phyloP scores from a whole-genome alignment of 108 stramenopile species.

The Epithemia pelagica region DNA sequence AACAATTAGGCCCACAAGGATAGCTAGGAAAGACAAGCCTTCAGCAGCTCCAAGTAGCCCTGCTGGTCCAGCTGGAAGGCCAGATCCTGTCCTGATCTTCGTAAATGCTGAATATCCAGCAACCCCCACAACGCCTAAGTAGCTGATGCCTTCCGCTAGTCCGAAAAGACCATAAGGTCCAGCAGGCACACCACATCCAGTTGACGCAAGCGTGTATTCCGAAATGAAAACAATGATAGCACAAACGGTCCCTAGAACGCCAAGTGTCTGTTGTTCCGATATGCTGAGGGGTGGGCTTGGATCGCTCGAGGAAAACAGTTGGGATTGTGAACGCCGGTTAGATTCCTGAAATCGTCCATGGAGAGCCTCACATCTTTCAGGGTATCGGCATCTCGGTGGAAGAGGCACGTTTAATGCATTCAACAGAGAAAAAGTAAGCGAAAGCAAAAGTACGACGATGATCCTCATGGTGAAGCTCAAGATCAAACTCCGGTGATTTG shows the following conservation, averaged over 20 bases:
- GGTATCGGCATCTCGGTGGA: too few species aligned
- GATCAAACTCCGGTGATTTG: too few species aligned
- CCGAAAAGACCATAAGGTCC: slow-evolving; percentile 65
- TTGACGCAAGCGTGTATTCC: slow-evolving; percentile 59
- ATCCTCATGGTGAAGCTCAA: too few species aligned
- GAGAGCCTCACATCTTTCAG: too few species aligned
- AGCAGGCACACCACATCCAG: slow-evolving; percentile 69
- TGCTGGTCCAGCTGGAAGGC: slow-evolving; percentile 55
- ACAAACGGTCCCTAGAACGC: slow-evolving; percentile 36
- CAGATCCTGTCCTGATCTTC: slow-evolving; percentile 57
- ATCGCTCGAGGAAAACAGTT: background rate
- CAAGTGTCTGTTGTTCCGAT: slow-evolving; percentile 31
- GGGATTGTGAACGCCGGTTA: too few species aligned
- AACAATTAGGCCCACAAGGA: slow-evolving; percentile 52
- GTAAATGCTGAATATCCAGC: slow-evolving; percentile 40
- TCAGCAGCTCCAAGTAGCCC: slow-evolving; percentile 69
- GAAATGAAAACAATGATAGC: slow-evolving; percentile 48
- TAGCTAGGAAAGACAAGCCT: slow-evolving; percentile 54
- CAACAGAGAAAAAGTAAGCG: too few species aligned
- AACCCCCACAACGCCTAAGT: slow-evolving; percentile 44
- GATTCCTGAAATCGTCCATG: too few species aligned
- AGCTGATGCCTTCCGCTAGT: slow-evolving; percentile 56
- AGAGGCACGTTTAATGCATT: too few species aligned
- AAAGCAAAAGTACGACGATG: too few species aligned
- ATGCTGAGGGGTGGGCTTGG: background rate